Conservation (phyloP, 306 rosid species). For the Casuarina cunninghamiana region DNA sequence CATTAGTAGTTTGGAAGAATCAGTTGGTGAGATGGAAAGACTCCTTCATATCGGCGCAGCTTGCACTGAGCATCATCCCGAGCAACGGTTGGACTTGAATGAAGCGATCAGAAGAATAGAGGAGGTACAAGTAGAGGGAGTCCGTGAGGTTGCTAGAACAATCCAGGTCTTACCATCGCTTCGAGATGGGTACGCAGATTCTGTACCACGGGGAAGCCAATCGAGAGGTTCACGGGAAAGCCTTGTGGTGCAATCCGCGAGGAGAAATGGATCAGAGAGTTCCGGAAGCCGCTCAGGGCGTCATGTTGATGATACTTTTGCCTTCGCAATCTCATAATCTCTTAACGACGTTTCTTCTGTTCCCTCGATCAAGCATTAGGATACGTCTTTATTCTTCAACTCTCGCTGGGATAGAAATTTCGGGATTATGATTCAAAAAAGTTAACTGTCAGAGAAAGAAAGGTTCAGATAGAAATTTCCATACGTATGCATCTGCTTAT, state of each 20-base stretch:
- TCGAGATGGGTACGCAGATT: constrained; percentile 37
- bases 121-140: constrained; percentile 28
- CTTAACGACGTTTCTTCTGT: constrained; percentile 4
- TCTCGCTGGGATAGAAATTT: constrained; percentile 1
- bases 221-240: constrained; percentile 25
- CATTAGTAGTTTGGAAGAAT: constrained; percentile 32
- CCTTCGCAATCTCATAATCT: constrained; percentile 27
- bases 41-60: constrained; percentile 59
- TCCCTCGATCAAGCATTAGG: neutral
- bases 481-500: neutral
- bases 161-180: constrained; percentile 42
- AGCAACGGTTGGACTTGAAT: constrained; percentile 39
- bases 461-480: neutral
- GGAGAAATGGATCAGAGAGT: constrained; percentile 28
- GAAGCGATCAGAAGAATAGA: constrained; percentile 66
- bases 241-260: constrained; percentile 11
- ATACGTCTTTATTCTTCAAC: constrained; percentile 14
- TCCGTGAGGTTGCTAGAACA: constrained; percentile 24
- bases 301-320: constrained; percentile 8
- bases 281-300: constrained; percentile 26
- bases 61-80: constrained; percentile 55
- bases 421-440: neutral
- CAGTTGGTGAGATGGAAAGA: constrained; percentile 45
- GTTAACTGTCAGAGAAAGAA: neutral
- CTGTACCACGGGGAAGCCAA: constrained; percentile 1